Base-by-base conservation (phyloP, 1,284 basidiomycete genomes). In the Tylopilus sp. region DNA sequence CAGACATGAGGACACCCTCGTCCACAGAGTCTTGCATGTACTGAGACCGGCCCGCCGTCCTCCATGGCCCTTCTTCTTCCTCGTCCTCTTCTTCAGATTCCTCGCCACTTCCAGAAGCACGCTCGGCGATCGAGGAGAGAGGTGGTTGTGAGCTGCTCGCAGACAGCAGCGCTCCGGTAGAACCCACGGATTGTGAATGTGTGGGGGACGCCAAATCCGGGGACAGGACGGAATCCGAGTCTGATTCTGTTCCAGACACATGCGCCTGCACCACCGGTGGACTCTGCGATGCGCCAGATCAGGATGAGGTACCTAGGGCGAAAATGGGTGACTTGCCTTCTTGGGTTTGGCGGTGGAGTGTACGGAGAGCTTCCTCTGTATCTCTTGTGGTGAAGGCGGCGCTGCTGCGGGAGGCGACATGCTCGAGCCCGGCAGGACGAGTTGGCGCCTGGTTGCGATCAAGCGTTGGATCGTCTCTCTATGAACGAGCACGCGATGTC, bases 1-100 rank as follows among this genome's bases (percentile, higher is more conserved):
- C 95, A 19, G 86, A 83, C 71, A 93, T 96, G 65, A 97, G 78
- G 33, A 91, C 84, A 44, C 79, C 79, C 65, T 94, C 92, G 49
- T 83, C 78, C 53, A 75, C 69, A 43, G 74, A 74, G 61, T 77
- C 70, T 46, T 71, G 70, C 30, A 62, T 66, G 55, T 57, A 67
- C 39, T 62, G 67, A 50, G 66, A 69, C 53, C 66, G 66, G 54
- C 75, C 77, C 31, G 74, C 77, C 25, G 73, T 74, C 58, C 70
- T 76, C 80, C 81, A 84, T 13, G 79, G 82, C n/a, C 76, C 82
- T 41, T 77, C 80, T 38, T 78, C 80, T 36, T 77, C 75, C 39
- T 84, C 82, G 38, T 87, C 85, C 42, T 88, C 84, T 23, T 82
- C 84, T 43, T 88, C 89, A 1, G 84, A 81, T 54, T 88, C 90